These are phyloP conservation scores for Cucurbita pepo DNA, from an alignment of 306 rosid species.

Conservation along the genomic window DNA sequence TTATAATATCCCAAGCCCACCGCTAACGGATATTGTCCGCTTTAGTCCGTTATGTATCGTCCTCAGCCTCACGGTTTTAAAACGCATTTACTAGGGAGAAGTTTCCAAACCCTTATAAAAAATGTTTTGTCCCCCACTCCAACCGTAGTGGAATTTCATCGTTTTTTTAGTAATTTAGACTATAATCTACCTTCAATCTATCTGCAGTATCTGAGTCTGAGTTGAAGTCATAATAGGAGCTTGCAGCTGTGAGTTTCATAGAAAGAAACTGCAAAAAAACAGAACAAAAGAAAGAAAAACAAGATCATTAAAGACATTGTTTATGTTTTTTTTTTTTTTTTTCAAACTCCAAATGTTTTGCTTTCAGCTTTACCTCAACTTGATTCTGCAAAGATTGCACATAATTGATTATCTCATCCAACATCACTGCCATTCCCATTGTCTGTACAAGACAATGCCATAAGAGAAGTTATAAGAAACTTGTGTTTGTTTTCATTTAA, in stretches of 20 bases:
- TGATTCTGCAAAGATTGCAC: conserved; percentile 96
- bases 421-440: conserved; percentile 99
- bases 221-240: conserved; percentile 66
- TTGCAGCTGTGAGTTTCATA: conserved; percentile 86
- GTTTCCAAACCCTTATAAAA: too few species aligned
- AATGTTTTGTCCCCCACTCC: too few species aligned
- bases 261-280: conserved; percentile 67
- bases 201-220: conserved; percentile 58
- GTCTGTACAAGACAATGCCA: conserved; percentile 27
- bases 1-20: too few species aligned
- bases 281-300: not conserved
- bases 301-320: not conserved
- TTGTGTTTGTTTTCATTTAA: not conserved
- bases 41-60: too few species aligned
- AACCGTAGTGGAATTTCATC: too few species aligned
- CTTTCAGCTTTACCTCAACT: conserved; percentile 47
- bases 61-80: too few species aligned
- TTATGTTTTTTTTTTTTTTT: not conserved
- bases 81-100: too few species aligned
- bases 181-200: conserved; percentile 49
- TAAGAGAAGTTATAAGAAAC: not conserved
- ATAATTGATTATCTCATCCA: conserved; percentile 92
- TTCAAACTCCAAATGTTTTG: not conserved
- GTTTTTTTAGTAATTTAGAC: too few species aligned
- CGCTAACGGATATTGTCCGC: too few species aligned